These are phyloP conservation scores for Chrysoporthe puriensis DNA, from an alignment of 2,329 filamentous ascomycete species.

Conservation along the genomic window DNA sequence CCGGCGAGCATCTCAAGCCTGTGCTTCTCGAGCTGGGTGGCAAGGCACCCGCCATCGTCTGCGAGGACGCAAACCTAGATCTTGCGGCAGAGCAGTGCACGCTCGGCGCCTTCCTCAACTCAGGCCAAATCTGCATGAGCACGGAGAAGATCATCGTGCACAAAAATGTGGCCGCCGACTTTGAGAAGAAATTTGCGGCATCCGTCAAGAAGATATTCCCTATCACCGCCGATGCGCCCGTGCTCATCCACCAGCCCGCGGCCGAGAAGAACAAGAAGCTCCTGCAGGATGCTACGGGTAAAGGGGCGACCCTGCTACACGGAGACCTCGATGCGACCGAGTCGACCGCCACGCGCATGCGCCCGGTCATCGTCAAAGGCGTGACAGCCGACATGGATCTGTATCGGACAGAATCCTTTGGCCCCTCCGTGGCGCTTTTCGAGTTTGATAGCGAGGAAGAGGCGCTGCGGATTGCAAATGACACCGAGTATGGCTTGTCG, in stretches of 20 bases:
- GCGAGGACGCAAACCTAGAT: constrained; percentile 78
- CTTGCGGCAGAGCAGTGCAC: constrained; percentile 70
- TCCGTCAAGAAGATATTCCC: constrained; percentile 49
- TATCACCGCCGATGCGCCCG: constrained; percentile 65
- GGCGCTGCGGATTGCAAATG: constrained; percentile 74
- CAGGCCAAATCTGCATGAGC: constrained; percentile 84
- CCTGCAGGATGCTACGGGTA: constrained; percentile 67
- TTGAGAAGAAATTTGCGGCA: constrained; percentile 48
- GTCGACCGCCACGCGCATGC: constrained; percentile 44
- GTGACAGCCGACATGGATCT: constrained; percentile 74
- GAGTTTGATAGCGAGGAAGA: constrained; percentile 71
- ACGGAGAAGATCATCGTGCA: constrained; percentile 74
- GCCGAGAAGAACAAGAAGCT: constrained; percentile 68
- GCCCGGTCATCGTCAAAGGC: constrained; percentile 62
- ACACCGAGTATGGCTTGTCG: constrained; percentile 77
- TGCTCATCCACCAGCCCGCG: constrained; percentile 71
- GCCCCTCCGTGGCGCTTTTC: constrained; percentile 71
- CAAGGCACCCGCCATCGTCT: constrained; percentile 78
- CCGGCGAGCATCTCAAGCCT: constrained; percentile 77
- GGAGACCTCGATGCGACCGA: constrained; percentile 43
- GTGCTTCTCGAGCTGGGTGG: constrained; percentile 81
- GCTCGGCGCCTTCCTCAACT: constrained; percentile 72
- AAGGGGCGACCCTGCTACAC: constrained; percentile 61
- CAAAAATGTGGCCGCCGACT: constrained; percentile 49
- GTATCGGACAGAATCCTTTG: constrained; percentile 77